phyloP scores from a whole-genome alignment of 225 moss, liverwort and hornwort genomes.

The Pleurozium schreberi region DNA sequence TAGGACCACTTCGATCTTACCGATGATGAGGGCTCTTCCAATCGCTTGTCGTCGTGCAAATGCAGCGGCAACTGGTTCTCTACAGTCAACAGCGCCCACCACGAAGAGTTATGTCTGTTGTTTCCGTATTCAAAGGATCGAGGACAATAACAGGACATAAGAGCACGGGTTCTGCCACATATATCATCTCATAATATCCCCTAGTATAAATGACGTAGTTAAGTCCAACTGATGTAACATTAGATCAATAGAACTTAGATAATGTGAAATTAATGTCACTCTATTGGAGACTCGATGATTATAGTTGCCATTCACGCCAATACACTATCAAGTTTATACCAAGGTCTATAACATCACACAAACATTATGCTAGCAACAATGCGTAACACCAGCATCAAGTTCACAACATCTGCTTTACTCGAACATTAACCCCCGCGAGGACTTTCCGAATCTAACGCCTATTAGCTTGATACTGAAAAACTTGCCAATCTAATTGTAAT shows the following conservation, averaged over 20 bases:
- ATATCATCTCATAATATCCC: neutral
- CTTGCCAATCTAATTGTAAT: neutral
- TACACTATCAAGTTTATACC: neutral
- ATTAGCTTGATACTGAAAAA: neutral
- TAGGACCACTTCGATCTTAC: neutral
- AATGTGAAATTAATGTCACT: too few species aligned
- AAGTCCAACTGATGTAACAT: neutral
- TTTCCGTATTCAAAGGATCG: neutral
- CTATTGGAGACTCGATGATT: neutral
- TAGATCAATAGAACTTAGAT: neutral
- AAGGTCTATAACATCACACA: neutral
- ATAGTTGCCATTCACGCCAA: neutral
- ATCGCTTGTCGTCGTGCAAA: slow-evolving; percentile 53
- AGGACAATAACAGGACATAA: neutral
- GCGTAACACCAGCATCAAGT: neutral
- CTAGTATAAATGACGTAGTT: neutral
- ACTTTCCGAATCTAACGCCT: neutral
- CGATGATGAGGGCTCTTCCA: slow-evolving; percentile 33
- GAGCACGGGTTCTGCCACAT: neutral
- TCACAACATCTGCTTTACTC: neutral
- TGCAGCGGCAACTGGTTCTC: slow-evolving; percentile 82
- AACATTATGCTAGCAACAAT: neutral
- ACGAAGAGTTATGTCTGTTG: neutral
- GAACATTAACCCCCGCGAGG: neutral
- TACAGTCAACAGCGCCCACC: slow-evolving; percentile 10